Evolutionary conservation across 2,329 filamentous ascomycete genomes (phyloP).

Genomic region (Torrubiella hemipterigena): DNA sequence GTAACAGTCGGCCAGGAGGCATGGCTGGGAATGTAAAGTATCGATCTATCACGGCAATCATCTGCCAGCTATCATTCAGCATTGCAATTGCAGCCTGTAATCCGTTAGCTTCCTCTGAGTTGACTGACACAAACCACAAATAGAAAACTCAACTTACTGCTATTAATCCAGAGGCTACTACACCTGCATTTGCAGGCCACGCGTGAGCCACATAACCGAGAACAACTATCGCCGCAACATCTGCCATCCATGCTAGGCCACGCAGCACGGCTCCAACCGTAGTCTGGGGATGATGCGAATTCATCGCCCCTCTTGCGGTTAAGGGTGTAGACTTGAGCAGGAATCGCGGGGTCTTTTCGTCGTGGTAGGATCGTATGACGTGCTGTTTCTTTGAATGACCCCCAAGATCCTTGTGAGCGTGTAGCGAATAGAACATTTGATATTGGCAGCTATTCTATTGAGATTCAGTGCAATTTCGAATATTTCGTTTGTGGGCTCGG

Average conservation of each 20-base stretch:
- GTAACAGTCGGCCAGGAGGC: conserved; percentile 14
- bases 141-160: conserved; percentile 15
- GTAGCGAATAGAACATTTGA: no score
- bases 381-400: no score
- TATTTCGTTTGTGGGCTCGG: no score
- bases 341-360: no score
- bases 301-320: no score
- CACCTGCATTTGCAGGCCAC: conserved; percentile 17
- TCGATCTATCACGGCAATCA: conserved; percentile 16
- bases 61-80: conserved; percentile 25
- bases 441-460: no score
- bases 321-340: no score
- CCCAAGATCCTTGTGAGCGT: no score
- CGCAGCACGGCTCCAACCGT: conserved; percentile 14
- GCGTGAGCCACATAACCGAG: conserved; percentile 18
- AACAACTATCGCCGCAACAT: conserved; percentile 17
- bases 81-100: conserved; percentile 17
- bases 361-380: no score
- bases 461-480: no score
- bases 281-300: no score
- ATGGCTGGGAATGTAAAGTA: conserved; percentile 14
- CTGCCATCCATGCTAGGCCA: conserved; percentile 18
- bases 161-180: conserved; percentile 17
- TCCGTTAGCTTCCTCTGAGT: conserved; percentile 1
- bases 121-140: neutral